These are phyloP conservation scores for Penicillium pulvis DNA, from an alignment of 495 filamentous ascomycete genomes.

Conservation along the genomic window DNA sequence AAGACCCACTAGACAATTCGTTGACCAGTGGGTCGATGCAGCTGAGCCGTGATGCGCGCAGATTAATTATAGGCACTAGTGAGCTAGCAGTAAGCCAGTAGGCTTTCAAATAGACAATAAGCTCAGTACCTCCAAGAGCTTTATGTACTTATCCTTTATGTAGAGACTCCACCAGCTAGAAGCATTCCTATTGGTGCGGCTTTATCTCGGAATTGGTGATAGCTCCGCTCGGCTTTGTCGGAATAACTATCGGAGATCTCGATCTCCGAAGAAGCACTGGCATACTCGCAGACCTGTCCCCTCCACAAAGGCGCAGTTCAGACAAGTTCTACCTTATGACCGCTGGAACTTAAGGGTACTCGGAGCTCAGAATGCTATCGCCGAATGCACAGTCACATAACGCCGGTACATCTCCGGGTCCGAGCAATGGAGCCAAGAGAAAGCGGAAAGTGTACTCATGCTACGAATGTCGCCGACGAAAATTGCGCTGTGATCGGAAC, in stretches of 20 bases:
- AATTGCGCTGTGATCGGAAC: constrained; percentile 5
- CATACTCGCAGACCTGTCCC: background rate
- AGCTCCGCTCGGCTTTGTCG: background rate
- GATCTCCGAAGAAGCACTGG: background rate
- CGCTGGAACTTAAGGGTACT: background rate
- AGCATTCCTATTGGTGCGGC: background rate
- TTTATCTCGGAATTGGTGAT: background rate
- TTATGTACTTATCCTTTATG: too few relatives aligned
- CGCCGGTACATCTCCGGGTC: background rate
- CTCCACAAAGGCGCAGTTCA: background rate
- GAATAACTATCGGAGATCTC: background rate
- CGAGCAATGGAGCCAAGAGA: background rate
- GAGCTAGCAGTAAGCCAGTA: too few relatives aligned
- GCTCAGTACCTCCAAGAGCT: too few relatives aligned
- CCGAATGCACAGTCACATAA: background rate
- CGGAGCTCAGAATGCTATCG: constrained; percentile 4
- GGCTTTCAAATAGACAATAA: too few relatives aligned
- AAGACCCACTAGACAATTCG: background rate
- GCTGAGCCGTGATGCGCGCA: background rate
- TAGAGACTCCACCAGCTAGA: too few relatives aligned
- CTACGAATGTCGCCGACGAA: constrained; percentile 7
- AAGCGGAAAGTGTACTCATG: constrained; percentile 10
- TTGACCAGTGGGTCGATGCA: background rate
- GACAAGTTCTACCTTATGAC: background rate
- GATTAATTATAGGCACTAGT: too few relatives aligned